Evolutionary conservation across 2,329 filamentous ascomycete genomes (phyloP), one percentile per base, ranked within the genome.

Genomic region (Thielaviopsis punctulata): DNA sequence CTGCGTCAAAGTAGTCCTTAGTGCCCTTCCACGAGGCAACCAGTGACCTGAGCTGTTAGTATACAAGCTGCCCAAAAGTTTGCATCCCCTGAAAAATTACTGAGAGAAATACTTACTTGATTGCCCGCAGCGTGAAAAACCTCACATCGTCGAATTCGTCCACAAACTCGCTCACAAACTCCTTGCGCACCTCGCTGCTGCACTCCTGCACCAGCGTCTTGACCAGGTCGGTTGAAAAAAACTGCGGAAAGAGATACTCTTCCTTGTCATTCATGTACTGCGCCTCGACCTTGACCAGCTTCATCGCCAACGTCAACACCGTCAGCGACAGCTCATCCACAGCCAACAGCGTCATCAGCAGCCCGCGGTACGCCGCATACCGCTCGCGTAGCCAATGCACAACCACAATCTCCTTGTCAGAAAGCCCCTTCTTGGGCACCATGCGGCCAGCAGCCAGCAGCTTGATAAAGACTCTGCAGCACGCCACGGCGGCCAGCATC

Each of bases 381-480:
- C 82, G 75, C 57, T 82, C 82, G 62, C 79, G 84, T 57, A 96
- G 69, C 88, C 89, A 95, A 52, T 76, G 73, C 1, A 82, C 74
- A 52, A 95, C 79, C 10, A 86, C 77, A 6, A 70, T 67, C 56
- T 95, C 86, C 60, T 86, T 84, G 56, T 88, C 83, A 10, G 79
- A 77, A 52, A 77, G 72, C 22, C 72, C 75, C 59, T 78, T 80
- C 59, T 75, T 79, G 63, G 78, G 77, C 21, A 74, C 71, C 61
- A 96, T 68, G 56, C 74, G 76, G 46, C 88, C 87, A 44, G 79
- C 76, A 1, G 83, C 82, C 56, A 93, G 76, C 54, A 96, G 70
- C 55, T 86, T 79, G 62, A 88, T 78, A 63, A 95, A 95, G 33
- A 93, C 79, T 59, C 89, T 78, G 65, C 88, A 95, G 47, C 95